A percentile compares a stretch with the other conserved stretches of the same genome.
These are phyloP conservation scores for Kuraishia capsulata DNA, from an alignment of 805 yeast species.

Conservation along the genomic window DNA sequence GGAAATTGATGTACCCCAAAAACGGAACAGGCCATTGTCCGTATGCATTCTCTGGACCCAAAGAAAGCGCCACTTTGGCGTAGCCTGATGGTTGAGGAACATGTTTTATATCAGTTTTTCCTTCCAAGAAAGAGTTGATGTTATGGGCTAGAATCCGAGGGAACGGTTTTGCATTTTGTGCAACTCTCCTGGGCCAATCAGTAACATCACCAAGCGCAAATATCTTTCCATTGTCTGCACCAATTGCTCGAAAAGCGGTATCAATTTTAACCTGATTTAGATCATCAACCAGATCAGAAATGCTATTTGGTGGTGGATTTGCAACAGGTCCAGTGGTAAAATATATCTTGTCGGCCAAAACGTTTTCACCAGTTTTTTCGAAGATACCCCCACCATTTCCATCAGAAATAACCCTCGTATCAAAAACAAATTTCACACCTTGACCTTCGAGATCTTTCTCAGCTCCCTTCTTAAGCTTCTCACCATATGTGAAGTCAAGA, in stretches of 20 bases:
- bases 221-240: no score
- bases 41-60: conserved; percentile 17
- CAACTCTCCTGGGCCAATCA: conserved; percentile 1
- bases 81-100: not conserved
- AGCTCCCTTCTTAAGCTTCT: not conserved
- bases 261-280: conserved; percentile 5
- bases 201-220: conserved; percentile 5
- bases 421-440: conserved; percentile 5
- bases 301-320: conserved; percentile 1
- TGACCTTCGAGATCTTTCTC: not conserved
- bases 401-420: conserved; percentile 3
- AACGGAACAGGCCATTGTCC: conserved; percentile 17
- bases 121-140: conserved; percentile 4
- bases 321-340: conserved; percentile 6
- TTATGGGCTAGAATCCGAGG: conserved; percentile 10
- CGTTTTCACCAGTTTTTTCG: not conserved
- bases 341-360: not conserved
- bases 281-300: conserved; percentile 5
- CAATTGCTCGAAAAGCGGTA: conserved; percentile 6
- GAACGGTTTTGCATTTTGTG: conserved; percentile 9
- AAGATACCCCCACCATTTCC: not conserved
- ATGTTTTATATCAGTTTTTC: not conserved
- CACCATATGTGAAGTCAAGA: conserved; percentile 2
- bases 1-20: conserved; percentile 11
- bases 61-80: conserved; percentile 6